A percentile compares a stretch with the other conserved stretches of the same genome.
Conservation (phyloP, 75 land plant genomes). For the Picea glauca region DNA sequence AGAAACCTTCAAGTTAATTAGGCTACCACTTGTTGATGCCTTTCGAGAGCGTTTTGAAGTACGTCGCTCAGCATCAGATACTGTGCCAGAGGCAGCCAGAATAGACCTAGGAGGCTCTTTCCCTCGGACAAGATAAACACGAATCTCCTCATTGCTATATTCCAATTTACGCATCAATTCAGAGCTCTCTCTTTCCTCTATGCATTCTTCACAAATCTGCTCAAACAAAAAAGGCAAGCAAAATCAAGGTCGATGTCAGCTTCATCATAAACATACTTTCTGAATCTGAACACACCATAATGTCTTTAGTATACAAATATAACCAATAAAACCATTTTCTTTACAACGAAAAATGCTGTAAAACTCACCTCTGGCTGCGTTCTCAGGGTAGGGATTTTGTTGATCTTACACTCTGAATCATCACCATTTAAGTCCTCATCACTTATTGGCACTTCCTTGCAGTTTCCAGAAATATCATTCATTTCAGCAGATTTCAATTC, state of each 20-base stretch:
- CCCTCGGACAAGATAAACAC: constrained; percentile 69
- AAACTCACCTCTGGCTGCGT: constrained; percentile 68
- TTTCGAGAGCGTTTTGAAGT: constrained; percentile 80
- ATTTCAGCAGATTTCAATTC: constrained; percentile 11
- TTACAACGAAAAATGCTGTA: not conserved
- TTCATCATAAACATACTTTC: not conserved
- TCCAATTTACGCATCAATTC: constrained; percentile 79
- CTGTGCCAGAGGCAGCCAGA: constrained; percentile 50
- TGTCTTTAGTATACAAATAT: constrained; percentile 3
- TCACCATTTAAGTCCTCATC: constrained; percentile 32
- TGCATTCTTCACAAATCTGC: constrained; percentile 89
- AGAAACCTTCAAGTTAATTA: constrained; percentile 77
- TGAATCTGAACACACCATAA: not conserved
- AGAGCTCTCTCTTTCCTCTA: constrained; percentile 87
- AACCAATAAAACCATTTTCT: not conserved
- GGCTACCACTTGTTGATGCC: constrained; percentile 45
- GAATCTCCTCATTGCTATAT: constrained; percentile 70
- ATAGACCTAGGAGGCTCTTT: constrained; percentile 90
- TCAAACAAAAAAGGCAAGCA: not conserved
- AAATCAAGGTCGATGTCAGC: not conserved
- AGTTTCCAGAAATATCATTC: constrained; percentile 23
- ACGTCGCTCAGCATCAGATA: constrained; percentile 67
- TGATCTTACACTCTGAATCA: constrained; percentile 33
- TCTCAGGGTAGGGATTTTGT: constrained; percentile 33
- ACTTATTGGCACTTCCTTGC: constrained; percentile 15